Base-by-base conservation (phyloP, 192 early-diverging fungal genomes). In the Coemansia umbellata region DNA sequence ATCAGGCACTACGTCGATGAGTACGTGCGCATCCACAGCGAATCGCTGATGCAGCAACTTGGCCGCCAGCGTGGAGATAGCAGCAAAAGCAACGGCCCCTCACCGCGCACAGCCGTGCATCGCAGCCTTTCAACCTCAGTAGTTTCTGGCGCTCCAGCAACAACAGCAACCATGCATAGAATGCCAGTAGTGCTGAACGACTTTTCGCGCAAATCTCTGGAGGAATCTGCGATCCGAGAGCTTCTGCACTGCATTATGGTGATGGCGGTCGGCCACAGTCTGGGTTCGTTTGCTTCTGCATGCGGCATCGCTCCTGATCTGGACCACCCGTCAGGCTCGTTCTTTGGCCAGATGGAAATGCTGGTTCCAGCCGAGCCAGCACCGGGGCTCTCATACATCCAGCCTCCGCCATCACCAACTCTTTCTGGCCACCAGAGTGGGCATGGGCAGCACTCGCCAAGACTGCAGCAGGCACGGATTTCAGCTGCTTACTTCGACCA, bases 291-390 rank as follows among this genome's bases (percentile, higher is more conserved):
- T 50, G 70, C 59, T 13, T 26, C 41, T 4, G 63, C 70, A 14
- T 66, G 70, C 22, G 70, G 70, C 1, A 50, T 74, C 18, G 22
- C 52, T 10, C 63, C 70, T n/a, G 70, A 74, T 21, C 39, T 74
- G 19, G 70, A 74, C 24, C 50, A 50, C 10, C 51, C 59, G 2
- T 54, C 63, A 0, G 70, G 70, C 17, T 63, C 70, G 37, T 63
- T 47, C 33, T 74, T 74, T 45, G 8, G 47, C 5, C 48, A 58
- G 5, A 17, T 55, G 6, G 63, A 58, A 1, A 24, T 37, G 13
- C 47, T 66, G 18, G 28, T 61, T 37, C 50, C 59, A 0, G 62
- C 50, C 1, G 63, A 59, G 14, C 28, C 35, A 3, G 18, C 31
- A 6, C 15, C 63, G 17, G 70, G 70, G 5, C 63, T 66, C 10